These are phyloP conservation scores for Saccharomycopsis microspora DNA, from an alignment of 805 yeast genomes.

Conservation along the genomic window DNA sequence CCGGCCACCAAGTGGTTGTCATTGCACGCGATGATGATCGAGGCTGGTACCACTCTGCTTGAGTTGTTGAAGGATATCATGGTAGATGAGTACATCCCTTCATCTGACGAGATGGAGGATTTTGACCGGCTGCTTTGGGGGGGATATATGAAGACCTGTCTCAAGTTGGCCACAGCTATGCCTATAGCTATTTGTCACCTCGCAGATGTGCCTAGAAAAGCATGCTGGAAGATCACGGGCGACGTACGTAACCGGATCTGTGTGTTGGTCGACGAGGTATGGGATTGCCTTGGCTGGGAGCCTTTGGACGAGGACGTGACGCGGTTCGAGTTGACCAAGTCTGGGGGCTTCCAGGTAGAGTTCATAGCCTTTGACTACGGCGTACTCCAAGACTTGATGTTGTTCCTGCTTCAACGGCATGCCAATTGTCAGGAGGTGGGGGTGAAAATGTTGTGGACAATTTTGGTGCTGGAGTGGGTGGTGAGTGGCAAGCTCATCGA, in stretches of 20 bases:
- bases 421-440: constrained; percentile 49
- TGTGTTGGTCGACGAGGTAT: constrained; percentile 40
- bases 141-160: constrained; percentile 43
- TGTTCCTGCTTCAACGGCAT: constrained; percentile 60
- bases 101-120: constrained; percentile 33
- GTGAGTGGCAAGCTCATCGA: constrained; percentile 46
- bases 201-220: constrained; percentile 61
- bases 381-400: constrained; percentile 51
- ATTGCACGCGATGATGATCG: constrained; percentile 43
- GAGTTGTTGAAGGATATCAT: constrained; percentile 42
- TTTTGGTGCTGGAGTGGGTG: constrained; percentile 55
- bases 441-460: constrained; percentile 58
- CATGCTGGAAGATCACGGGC: constrained; percentile 52
- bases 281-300: constrained; percentile 67
- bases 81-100: constrained; percentile 40
- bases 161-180: constrained; percentile 51
- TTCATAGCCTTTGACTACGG: constrained; percentile 48
- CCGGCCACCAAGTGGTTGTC: constrained; percentile 71
- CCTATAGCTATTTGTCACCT: constrained; percentile 61
- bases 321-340: constrained; percentile 48
- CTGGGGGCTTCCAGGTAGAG: constrained; percentile 64
- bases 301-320: constrained; percentile 39
- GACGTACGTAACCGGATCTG: constrained; percentile 54
- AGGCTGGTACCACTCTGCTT: constrained; percentile 42
- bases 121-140: constrained; percentile 63